Evolutionary conservation across 306 rosid species (phyloP).

Genomic region (Cucumis hystrix): DNA sequence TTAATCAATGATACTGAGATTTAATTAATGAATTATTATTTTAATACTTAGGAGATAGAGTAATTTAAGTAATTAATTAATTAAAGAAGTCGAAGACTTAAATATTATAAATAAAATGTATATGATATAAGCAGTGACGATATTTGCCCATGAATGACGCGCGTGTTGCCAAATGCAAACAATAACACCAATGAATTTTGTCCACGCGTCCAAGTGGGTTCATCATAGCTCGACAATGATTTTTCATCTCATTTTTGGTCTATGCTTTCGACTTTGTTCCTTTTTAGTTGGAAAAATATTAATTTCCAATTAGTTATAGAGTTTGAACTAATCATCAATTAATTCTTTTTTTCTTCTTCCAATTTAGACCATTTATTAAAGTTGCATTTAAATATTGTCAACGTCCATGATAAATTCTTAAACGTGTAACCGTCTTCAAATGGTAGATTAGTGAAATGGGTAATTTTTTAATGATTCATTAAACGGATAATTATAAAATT

Average conservation of each 20-base stretch:
- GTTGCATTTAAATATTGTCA: too few relatives aligned
- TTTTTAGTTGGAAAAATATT: too few relatives aligned
- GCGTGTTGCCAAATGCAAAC: neutral
- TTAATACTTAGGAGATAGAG: neutral
- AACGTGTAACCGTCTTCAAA: too few relatives aligned
- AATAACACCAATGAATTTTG: neutral
- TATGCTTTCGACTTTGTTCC: too few relatives aligned
- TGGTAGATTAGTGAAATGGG: too few relatives aligned
- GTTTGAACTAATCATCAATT: too few relatives aligned
- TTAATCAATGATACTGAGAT: neutral
- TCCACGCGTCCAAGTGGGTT: neutral
- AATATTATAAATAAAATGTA: neutral
- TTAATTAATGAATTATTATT: neutral
- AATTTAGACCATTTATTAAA: too few relatives aligned
- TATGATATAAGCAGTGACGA: conserved; percentile 7
- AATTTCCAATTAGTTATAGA: too few relatives aligned
- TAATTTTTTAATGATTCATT: too few relatives aligned
- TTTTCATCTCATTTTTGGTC: neutral
- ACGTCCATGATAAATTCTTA: too few relatives aligned
- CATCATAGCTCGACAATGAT: neutral
- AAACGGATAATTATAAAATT: too few relatives aligned
- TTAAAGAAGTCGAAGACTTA: neutral
- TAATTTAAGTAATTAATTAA: neutral
- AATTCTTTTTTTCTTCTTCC: too few relatives aligned
- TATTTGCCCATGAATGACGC: neutral